Percentiles rank a stretch among this genome's conserved stretches.
phyloP scores from a whole-genome alignment of 2,329 filamentous ascomycete species.

The Fusarium pilosicola region DNA sequence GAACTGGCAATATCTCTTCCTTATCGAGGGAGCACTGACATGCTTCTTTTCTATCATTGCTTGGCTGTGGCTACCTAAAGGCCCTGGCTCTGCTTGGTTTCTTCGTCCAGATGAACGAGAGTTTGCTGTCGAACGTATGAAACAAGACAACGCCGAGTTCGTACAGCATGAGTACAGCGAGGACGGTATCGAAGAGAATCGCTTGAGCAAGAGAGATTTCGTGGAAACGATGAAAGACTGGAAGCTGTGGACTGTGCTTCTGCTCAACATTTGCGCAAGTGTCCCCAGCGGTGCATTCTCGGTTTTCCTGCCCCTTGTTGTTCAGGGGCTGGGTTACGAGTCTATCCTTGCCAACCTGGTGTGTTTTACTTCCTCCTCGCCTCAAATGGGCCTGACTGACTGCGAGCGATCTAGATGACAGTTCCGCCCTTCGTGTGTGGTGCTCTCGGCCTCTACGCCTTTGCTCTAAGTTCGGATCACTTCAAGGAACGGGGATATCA shows the following conservation, averaged over 20 bases:
- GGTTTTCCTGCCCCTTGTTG: slow-evolving; percentile 42
- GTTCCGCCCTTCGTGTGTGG: slow-evolving; percentile 44
- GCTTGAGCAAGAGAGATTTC: slow-evolving; percentile 37
- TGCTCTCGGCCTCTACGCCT: slow-evolving; percentile 42
- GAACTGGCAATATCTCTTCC: slow-evolving; percentile 75
- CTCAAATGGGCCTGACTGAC: neutral
- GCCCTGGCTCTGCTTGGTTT: slow-evolving; percentile 43
- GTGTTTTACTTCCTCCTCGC: neutral
- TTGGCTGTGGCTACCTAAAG: slow-evolving; percentile 41
- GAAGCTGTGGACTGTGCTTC: slow-evolving; percentile 42
- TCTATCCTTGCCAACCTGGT: slow-evolving; percentile 43
- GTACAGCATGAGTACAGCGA: slow-evolving; percentile 42
- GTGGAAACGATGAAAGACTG: slow-evolving; percentile 44
- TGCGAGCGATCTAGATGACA: slow-evolving; percentile 35
- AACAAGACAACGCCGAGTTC: slow-evolving; percentile 38
- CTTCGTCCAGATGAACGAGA: slow-evolving; percentile 34
- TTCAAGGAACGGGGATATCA: slow-evolving; percentile 41
- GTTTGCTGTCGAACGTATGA: slow-evolving; percentile 38
- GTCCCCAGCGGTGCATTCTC: slow-evolving; percentile 43
- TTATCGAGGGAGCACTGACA: slow-evolving; percentile 68
- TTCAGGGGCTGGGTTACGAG: slow-evolving; percentile 43
- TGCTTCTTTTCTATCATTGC: slow-evolving; percentile 43
- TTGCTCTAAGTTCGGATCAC: slow-evolving; percentile 43
- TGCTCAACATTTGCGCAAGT: slow-evolving; percentile 43
- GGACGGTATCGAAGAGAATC: slow-evolving; percentile 40